These are phyloP conservation scores for Spencermartinsiella ligniputridi DNA, from an alignment of 1,139 yeast species.

Conservation along the genomic window DNA sequence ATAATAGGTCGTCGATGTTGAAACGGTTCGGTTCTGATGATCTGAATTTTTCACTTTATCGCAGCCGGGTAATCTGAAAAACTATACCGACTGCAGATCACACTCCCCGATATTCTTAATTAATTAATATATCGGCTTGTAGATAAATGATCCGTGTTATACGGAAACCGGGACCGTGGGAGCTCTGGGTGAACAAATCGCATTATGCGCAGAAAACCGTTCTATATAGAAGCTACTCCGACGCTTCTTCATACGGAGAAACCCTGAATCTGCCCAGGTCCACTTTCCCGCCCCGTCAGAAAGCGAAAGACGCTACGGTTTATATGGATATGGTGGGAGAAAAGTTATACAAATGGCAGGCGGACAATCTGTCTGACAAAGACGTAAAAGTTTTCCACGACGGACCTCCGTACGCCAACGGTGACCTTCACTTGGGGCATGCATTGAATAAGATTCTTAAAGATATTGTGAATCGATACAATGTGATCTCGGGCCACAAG, in stretches of 20 bases:
- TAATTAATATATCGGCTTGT: no score
- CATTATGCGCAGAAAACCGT: not conserved
- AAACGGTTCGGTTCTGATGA: not conserved
- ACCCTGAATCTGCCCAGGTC: constrained; percentile 53
- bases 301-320: constrained; percentile 25
- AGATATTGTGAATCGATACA: constrained; percentile 75
- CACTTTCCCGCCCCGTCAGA: constrained; percentile 48
- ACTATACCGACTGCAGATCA: no score
- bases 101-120: no score
- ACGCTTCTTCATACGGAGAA: constrained; percentile 35
- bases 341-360: constrained; percentile 44
- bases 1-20: no score
- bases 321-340: constrained; percentile 35
- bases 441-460: constrained; percentile 84
- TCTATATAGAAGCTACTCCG: constrained; percentile 13
- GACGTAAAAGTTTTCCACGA: constrained; percentile 64
- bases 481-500: constrained; percentile 56
- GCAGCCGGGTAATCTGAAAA: not conserved
- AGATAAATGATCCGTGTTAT: not conserved
- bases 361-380: constrained; percentile 18
- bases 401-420: constrained; percentile 99
- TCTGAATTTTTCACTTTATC: not conserved
- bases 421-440: constrained; percentile 90
- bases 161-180: not conserved
- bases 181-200: not conserved